These are phyloP conservation scores for Cladosporium colombiae DNA, from an alignment of 2,329 filamentous ascomycete species.

Conservation along the genomic window DNA sequence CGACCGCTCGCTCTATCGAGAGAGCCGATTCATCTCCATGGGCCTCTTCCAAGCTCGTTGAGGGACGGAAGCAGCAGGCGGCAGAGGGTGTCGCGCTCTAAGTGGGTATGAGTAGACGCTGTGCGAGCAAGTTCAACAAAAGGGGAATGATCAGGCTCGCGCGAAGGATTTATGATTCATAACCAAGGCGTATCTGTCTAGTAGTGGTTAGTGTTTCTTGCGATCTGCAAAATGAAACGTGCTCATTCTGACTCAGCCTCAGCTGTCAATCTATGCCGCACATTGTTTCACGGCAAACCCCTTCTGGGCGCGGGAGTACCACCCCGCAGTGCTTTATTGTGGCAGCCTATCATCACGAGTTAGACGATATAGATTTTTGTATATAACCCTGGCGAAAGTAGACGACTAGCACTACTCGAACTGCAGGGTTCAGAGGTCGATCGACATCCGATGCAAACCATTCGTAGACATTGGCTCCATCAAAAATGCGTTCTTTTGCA, in stretches of 20 bases:
- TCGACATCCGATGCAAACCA: neutral
- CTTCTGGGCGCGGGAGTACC: neutral
- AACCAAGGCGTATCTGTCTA: neutral
- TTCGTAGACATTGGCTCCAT: neutral
- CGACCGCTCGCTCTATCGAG: constrained; percentile 53
- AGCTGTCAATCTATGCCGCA: neutral
- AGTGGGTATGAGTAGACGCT: neutral
- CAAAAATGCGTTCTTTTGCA: neutral
- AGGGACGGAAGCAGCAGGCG: constrained; percentile 10
- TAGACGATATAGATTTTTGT: neutral
- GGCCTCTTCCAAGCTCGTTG: constrained; percentile 7
- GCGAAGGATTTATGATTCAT: neutral
- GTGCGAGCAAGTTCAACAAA: neutral
- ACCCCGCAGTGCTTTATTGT: constrained; percentile 1
- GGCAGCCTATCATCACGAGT: neutral
- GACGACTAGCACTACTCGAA: neutral
- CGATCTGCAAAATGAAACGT: neutral
- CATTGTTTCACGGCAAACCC: neutral
- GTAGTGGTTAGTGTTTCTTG: neutral
- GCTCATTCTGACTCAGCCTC: neutral
- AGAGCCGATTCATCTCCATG: constrained; percentile 3
- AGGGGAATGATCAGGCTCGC: neutral
- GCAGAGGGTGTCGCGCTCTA: neutral
- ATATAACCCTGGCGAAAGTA: neutral
- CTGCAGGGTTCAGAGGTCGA: neutral